These are phyloP conservation scores for Sabuloglossum arenarium DNA, from an alignment of 495 filamentous ascomycete species.

Conservation along the genomic window DNA sequence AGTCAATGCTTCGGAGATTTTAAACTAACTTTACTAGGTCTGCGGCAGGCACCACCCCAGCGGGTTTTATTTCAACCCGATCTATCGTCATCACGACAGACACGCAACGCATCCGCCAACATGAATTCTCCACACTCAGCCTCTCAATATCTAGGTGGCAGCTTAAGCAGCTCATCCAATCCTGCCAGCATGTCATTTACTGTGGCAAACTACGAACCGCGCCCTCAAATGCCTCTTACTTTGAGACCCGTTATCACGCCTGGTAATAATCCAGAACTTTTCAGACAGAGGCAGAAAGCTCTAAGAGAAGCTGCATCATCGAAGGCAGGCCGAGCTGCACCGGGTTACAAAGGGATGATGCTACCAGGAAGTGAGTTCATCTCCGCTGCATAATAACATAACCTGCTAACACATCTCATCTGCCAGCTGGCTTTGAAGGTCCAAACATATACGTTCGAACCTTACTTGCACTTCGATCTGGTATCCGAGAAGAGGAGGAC, in stretches of 20 bases:
- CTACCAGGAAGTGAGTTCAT: conserved; percentile 27
- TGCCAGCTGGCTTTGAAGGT: conserved; percentile 37
- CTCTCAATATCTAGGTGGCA: conserved; percentile 1
- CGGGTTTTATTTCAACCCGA: conserved; percentile 69
- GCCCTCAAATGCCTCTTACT: conserved; percentile 29
- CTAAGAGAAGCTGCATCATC: conserved; percentile 12
- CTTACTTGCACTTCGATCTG: conserved; percentile 54
- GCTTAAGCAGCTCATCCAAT: conserved; percentile 3
- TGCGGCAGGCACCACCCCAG: conserved; percentile 60
- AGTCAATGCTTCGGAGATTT: not conserved
- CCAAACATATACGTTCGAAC: conserved; percentile 82
- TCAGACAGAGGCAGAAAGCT: conserved; percentile 25
- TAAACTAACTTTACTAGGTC: conserved; percentile 17
- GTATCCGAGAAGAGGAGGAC: conserved; percentile 59
- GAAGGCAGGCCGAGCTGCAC: conserved; percentile 6
- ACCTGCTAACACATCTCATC: conserved; percentile 2
- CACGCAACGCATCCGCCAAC: conserved; percentile 30
- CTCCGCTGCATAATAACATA: not conserved
- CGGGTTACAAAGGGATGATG: conserved; percentile 24
- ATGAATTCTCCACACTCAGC: conserved; percentile 22
- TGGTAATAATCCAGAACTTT: conserved; percentile 40
- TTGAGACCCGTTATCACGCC: conserved; percentile 52
- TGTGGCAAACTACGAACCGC: conserved; percentile 37
- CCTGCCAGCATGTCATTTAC: conserved; percentile 24
- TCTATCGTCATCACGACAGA: conserved; percentile 34